phyloP scores from a whole-genome alignment of 768 basidiomycete species.

The Lentinula edodes region DNA sequence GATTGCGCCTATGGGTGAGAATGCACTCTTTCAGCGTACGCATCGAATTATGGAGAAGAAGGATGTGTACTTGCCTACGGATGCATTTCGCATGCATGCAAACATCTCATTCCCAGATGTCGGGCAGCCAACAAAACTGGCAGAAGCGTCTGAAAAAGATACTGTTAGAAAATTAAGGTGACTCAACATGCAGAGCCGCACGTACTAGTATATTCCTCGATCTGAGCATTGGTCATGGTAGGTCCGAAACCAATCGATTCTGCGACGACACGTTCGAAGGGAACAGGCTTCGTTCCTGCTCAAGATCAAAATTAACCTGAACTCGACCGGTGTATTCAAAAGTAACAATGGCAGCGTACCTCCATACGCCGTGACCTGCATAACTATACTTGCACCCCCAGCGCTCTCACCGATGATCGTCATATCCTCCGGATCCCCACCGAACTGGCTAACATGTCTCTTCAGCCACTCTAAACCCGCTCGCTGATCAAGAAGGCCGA shows the following conservation, averaged over 20 bases:
- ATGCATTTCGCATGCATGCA: constrained; percentile 30
- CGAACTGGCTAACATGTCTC: constrained; percentile 39
- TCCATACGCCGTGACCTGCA: constrained; percentile 40
- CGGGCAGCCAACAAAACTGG: constrained; percentile 24
- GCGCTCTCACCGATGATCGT: constrained; percentile 34
- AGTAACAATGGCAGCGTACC: constrained; percentile 16
- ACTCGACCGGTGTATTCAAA: background rate
- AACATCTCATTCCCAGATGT: constrained; percentile 20
- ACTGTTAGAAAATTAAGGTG: background rate
- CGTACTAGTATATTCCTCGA: constrained; percentile 27
- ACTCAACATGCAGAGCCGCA: background rate
- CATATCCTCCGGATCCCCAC: constrained; percentile 38
- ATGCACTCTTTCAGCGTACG: background rate
- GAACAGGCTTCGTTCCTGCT: constrained; percentile 25
- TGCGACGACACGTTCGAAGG: constrained; percentile 34
- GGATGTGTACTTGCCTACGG: constrained; percentile 18
- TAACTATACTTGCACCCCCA: constrained; percentile 37
- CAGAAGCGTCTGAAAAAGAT: constrained; percentile 21
- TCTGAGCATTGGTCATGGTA: constrained; percentile 21
- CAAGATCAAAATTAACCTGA: background rate
- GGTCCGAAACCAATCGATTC: constrained; percentile 40
- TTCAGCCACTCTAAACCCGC: constrained; percentile 37
- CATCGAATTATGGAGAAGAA: background rate
- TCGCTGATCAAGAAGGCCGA: constrained; percentile 27
- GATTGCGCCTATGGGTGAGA: constrained; percentile 23